Conservation (phyloP, 495 filamentous ascomycete species). For the Opeltia flavorubescens region DNA sequence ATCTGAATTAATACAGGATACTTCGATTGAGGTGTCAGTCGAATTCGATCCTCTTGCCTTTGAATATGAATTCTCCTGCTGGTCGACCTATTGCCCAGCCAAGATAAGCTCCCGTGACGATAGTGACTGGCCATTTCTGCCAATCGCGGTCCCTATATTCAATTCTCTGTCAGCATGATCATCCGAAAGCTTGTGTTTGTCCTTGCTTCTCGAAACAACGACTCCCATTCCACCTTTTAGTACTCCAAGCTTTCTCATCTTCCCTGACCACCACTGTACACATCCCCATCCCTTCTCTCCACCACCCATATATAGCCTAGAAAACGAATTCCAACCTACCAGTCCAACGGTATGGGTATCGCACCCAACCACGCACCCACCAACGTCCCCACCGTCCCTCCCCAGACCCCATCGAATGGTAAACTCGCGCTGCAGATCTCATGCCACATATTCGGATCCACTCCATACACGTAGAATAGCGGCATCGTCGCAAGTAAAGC, state of each 20-base stretch:
- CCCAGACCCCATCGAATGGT: constrained; percentile 29
- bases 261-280: not conserved
- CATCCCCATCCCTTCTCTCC: not conserved
- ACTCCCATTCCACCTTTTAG: not conserved
- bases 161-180: constrained; percentile 8
- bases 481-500: constrained; percentile 60
- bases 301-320: not conserved
- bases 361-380: constrained; percentile 50
- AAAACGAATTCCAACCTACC: constrained; percentile 36
- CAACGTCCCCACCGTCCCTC: constrained; percentile 29
- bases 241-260: not conserved
- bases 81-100: constrained; percentile 51
- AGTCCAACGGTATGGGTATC: constrained; percentile 91
- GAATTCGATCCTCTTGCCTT: constrained; percentile 51
- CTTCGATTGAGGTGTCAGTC: constrained; percentile 10
- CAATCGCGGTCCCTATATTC: constrained; percentile 64
- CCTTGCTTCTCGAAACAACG: not conserved
- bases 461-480: constrained; percentile 72
- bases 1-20: too few relatives aligned
- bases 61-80: constrained; percentile 40
- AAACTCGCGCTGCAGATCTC: constrained; percentile 43
- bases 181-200: not conserved
- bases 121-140: constrained; percentile 95
- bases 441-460: constrained; percentile 57
- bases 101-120: constrained; percentile 56